phyloP scores from a whole-genome alignment of 257 asterid genomes.

The Penstemon eatonii region DNA sequence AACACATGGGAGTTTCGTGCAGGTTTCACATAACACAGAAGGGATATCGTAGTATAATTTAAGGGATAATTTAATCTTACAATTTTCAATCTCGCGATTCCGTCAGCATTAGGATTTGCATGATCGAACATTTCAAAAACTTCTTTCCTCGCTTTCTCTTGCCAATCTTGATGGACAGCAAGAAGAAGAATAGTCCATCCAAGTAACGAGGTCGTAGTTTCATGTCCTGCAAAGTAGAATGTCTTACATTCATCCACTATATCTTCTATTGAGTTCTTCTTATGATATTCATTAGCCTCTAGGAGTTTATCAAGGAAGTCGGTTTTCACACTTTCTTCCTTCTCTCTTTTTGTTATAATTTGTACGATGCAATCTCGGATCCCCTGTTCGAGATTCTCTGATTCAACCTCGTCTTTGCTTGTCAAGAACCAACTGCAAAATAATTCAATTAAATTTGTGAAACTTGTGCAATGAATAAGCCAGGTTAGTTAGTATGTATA shows the following conservation, averaged over 20 bases:
- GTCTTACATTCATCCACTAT: slow-evolving; percentile 77
- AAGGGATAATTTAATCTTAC: slow-evolving; percentile 33
- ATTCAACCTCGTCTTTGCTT: slow-evolving; percentile 49
- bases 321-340: slow-evolving; percentile 12
- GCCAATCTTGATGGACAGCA: slow-evolving; percentile 63
- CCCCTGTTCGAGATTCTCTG: slow-evolving; percentile 59
- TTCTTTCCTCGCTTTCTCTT: slow-evolving; percentile 66
- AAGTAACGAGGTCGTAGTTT: slow-evolving; percentile 60
- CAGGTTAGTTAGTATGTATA: background rate
- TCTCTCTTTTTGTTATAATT: slow-evolving; percentile 42
- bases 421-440: slow-evolving; percentile 41
- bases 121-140: slow-evolving; percentile 37
- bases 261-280: slow-evolving; percentile 38
- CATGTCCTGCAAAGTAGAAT: slow-evolving; percentile 77
- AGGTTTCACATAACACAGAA: too few relatives aligned
- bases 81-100: slow-evolving; percentile 47
- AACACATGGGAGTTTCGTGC: too few relatives aligned
- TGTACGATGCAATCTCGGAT: slow-evolving; percentile 41
- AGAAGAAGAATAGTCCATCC: slow-evolving; percentile 67
- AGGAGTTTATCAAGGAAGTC: slow-evolving; percentile 58
- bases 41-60: background rate
- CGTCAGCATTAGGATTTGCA: slow-evolving; percentile 43
- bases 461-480: too few relatives aligned
- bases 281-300: slow-evolving; percentile 32
- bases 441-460: background rate